Base-by-base conservation (phyloP, 1,284 basidiomycete genomes). In the Meira nashicola region DNA sequence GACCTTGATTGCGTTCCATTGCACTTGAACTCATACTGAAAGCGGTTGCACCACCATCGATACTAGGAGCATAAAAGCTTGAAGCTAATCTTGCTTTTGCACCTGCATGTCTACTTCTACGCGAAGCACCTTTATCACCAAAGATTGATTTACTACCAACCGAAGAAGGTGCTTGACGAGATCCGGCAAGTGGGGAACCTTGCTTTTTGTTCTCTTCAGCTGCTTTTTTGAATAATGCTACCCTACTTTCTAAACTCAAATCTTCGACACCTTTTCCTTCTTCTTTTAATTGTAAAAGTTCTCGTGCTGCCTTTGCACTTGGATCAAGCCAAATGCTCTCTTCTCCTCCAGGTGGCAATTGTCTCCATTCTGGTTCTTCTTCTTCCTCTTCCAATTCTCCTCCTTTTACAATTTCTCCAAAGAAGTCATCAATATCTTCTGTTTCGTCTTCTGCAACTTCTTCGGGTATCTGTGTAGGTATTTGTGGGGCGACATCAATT, bases 1-100 rank as follows among this genome's bases (percentile, higher is more conserved):
- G 80, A 0, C 90, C 87, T 69, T 92, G 86, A 71, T 92, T 98
- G 43, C 95, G 84, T 80, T 87, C 90, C 89, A 98, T 92, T 23
- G 91, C 91, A 2, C 91, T 93, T 70, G 90, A 92, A 74, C 89
- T 94, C 94, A 99, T 97, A 23, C 66, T 69, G 70, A 73, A 77
- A 12, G 71, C 69, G 10, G 74, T 72, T 33, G 68, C 65, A 15
- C 72, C 70, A 23, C 74, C 71, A 37, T 68, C 66, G 3, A 68
- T 68, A 21, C 68, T 69, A 1, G 66, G 66, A 3, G 67, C 72
- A 43, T 67, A 63, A 37, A 64, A 74, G 49, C 62, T 65, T 6
- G 71, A 71, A 2, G 73, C 74, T 25, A 70, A 58, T 8, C 73
- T 64, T 0, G 74, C 74, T 7, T 74, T 64, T 2, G 70, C 70